These are phyloP conservation scores for Silene uniflora DNA, from an alignment of 148 eudicot species.

Conservation along the genomic window DNA sequence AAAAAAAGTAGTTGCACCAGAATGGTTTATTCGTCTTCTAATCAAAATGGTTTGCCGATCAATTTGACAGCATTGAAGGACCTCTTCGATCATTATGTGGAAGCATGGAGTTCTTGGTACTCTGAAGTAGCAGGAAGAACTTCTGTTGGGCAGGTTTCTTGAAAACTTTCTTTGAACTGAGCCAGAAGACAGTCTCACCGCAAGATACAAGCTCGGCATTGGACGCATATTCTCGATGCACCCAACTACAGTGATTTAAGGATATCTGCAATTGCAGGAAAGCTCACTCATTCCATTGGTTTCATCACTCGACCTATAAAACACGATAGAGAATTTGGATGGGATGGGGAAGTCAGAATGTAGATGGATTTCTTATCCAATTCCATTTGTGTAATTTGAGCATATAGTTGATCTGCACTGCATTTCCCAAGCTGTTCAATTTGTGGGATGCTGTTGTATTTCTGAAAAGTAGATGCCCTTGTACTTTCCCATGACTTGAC, in stretches of 20 bases:
- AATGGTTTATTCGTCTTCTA: neutral
- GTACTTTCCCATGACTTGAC: neutral
- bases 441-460: slow-evolving; percentile 15
- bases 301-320: neutral
- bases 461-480: neutral
- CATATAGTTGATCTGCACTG: slow-evolving; percentile 18
- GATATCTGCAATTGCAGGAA: neutral
- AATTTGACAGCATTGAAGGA: slow-evolving; percentile 66
- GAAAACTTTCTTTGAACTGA: neutral
- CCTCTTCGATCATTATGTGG: slow-evolving; percentile 71
- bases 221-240: slow-evolving; percentile 40
- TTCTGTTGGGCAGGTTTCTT: slow-evolving; percentile 50
- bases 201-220: slow-evolving; percentile 16
- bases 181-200: neutral
- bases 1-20: neutral
- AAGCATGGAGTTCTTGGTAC: slow-evolving; percentile 88
- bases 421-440: neutral
- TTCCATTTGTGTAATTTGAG: slow-evolving; percentile 10
- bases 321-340: neutral
- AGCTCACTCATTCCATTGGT: neutral
- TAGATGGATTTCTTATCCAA: slow-evolving; percentile 8
- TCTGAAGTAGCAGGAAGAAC: slow-evolving; percentile 71
- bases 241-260: slow-evolving; percentile 4
- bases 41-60: slow-evolving; percentile 9
- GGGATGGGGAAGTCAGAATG: slow-evolving; percentile 4